These are phyloP conservation scores for Periconia digitata DNA, from an alignment of 2,329 filamentous ascomycete species.

Conservation along the genomic window DNA sequence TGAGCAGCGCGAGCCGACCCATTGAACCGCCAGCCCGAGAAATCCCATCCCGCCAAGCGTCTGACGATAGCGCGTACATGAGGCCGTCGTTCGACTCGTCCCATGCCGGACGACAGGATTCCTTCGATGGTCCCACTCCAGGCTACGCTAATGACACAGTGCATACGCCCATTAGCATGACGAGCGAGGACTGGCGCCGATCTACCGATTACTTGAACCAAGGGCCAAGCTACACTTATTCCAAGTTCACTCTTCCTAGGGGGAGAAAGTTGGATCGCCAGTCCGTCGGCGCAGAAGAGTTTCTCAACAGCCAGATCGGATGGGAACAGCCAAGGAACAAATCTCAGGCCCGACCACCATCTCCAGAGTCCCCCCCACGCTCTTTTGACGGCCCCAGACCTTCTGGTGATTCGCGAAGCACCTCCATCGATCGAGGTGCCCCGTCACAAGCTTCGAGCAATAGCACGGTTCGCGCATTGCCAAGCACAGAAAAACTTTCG, in stretches of 20 bases:
- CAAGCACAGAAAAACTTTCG: constrained; percentile 64
- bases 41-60: constrained; percentile 36
- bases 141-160: constrained; percentile 65
- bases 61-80: constrained; percentile 39
- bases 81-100: constrained; percentile 44
- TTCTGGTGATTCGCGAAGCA: constrained; percentile 14
- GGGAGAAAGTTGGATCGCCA: constrained; percentile 75
- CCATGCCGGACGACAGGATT: constrained; percentile 42
- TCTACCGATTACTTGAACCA: constrained; percentile 53
- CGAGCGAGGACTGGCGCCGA: constrained; percentile 68
- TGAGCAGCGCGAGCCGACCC: constrained; percentile 72
- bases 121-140: constrained; percentile 55
- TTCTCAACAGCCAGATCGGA: constrained; percentile 54
- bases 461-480: constrained; percentile 50
- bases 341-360: constrained; percentile 34
- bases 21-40: constrained; percentile 18
- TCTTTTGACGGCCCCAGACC: constrained; percentile 33
- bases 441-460: constrained; percentile 47
- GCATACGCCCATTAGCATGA: constrained; percentile 72
- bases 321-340: constrained; percentile 57
- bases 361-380: constrained; percentile 43
- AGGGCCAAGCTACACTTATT: constrained; percentile 79
- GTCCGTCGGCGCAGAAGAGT: constrained; percentile 41
- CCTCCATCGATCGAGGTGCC: constrained; percentile 26
- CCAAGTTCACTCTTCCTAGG: constrained; percentile 79